Evolutionary conservation across 108 stramenopile genomes (phyloP).

Genomic region (Cafeteria roenbergensis): DNA sequence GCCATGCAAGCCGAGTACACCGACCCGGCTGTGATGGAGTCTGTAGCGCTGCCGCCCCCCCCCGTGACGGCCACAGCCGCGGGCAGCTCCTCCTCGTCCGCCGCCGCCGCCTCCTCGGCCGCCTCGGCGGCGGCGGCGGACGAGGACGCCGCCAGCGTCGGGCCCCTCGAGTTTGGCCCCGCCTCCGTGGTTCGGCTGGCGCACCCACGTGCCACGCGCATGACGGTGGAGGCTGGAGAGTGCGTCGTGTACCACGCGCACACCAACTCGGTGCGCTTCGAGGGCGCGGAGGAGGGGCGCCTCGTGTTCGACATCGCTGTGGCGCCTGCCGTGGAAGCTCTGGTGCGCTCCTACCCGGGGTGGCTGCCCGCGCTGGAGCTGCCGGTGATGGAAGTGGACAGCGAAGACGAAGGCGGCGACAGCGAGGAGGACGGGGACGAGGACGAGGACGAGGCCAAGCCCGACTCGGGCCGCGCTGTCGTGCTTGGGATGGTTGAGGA

Average conservation of each 20-base stretch:
- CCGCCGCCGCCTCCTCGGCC: slow-evolving; percentile 25
- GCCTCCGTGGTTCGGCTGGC: slow-evolving; percentile 59
- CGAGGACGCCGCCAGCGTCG: background rate
- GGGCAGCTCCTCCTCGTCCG: slow-evolving; percentile 35
- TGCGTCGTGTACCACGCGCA: slow-evolving; percentile 85
- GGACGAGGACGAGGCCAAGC: too few species aligned
- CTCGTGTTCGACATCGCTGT: slow-evolving; percentile 95
- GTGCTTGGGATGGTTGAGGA: too few species aligned
- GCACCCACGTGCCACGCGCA: slow-evolving; percentile 68
- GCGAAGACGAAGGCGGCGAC: too few species aligned
- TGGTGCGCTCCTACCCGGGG: slow-evolving; percentile 50
- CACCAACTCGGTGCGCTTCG: slow-evolving; percentile 73
- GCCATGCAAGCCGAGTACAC: too few species aligned
- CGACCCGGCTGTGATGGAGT: too few species aligned
- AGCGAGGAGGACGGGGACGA: too few species aligned
- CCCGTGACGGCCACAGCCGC: slow-evolving; percentile 43
- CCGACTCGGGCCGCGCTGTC: too few species aligned
- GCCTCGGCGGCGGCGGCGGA: slow-evolving; percentile 6
- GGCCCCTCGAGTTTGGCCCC: slow-evolving; percentile 42
- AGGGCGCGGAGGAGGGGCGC: slow-evolving; percentile 66
- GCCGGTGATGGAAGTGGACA: background rate
- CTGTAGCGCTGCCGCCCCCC: too few species aligned
- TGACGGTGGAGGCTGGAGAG: slow-evolving; percentile 73
- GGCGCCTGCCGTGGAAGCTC: slow-evolving; percentile 73
- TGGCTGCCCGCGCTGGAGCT: background rate